Conservation (phyloP, 1,284 basidiomycete species). For the Trametes versicolor region DNA sequence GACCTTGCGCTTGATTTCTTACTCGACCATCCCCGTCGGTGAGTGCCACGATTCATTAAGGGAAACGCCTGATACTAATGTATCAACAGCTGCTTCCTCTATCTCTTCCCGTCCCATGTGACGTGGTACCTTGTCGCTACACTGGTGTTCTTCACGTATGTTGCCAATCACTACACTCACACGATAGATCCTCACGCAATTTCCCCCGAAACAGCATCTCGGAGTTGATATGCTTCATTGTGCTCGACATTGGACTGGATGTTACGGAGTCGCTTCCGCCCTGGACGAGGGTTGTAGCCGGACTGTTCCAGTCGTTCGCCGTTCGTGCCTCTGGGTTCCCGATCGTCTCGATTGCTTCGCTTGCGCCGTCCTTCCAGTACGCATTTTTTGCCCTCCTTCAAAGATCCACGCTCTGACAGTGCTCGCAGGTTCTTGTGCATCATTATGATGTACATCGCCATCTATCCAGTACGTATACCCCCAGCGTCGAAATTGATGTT, state of each 20-base stretch:
- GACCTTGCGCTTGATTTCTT: conserved; percentile 79
- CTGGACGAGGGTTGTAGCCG: conserved; percentile 60
- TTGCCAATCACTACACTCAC: conserved; percentile 34
- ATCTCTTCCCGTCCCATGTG: conserved; percentile 86
- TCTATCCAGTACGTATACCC: conserved; percentile 55
- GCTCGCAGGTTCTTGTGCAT: conserved; percentile 74
- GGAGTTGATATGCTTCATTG: conserved; percentile 63
- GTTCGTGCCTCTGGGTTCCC: conserved; percentile 83
- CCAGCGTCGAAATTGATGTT: background rate
- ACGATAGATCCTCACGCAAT: background rate
- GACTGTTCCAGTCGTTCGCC: conserved; percentile 73
- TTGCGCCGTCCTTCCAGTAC: conserved; percentile 75
- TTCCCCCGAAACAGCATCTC: conserved; percentile 46
- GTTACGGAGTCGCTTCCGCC: conserved; percentile 49
- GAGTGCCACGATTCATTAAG: conserved; percentile 22
- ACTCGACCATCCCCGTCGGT: conserved; percentile 82
- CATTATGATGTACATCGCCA: conserved; percentile 78
- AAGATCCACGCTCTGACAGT: background rate
- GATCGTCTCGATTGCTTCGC: conserved; percentile 66
- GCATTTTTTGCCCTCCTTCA: conserved; percentile 35
- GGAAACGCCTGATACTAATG: background rate
- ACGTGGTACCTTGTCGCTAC: conserved; percentile 80
- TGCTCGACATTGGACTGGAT: conserved; percentile 66
- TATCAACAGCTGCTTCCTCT: conserved; percentile 74
- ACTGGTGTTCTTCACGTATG: conserved; percentile 56